Conservation (phyloP, 768 basidiomycete genomes). For the Podaxis pistillaris region DNA sequence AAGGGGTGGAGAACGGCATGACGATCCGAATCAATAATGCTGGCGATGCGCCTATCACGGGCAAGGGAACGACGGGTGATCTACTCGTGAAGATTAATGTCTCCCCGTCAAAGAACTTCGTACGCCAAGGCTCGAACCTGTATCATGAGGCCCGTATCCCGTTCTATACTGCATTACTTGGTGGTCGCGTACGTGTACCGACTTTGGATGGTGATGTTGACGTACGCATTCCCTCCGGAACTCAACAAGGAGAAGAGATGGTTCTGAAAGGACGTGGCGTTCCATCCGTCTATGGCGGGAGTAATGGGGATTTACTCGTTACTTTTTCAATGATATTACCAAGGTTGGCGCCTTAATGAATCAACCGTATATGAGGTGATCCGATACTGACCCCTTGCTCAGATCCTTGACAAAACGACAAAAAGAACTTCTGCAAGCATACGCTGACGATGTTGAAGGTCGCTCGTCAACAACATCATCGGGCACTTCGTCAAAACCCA, state of each 20-base stretch:
- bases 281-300: conserved; percentile 51
- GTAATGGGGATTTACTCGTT: conserved; percentile 85
- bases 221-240: conserved; percentile 87
- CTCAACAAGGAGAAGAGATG: conserved; percentile 97
- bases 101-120: conserved; percentile 77
- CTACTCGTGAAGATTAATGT: conserved; percentile 86
- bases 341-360: conserved; percentile 52
- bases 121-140: conserved; percentile 87
- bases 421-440: conserved; percentile 83
- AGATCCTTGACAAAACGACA: conserved; percentile 85
- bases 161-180: conserved; percentile 88
- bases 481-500: not conserved
- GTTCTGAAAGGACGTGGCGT: conserved; percentile 89
- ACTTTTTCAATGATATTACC: conserved; percentile 87
- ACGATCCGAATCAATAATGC: conserved; percentile 74
- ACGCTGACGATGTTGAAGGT: conserved; percentile 92
- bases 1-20: conserved; percentile 96
- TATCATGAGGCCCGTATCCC: conserved; percentile 91
- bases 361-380: not conserved
- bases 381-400: conserved; percentile 16
- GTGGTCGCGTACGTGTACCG: conserved; percentile 88
- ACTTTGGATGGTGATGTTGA: conserved; percentile 96
- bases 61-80: conserved; percentile 80
- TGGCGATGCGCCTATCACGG: conserved; percentile 83
- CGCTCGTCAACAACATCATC: conserved; percentile 16